These are phyloP conservation scores for Penicillium verhagenii DNA, from an alignment of 495 filamentous ascomycete genomes.

Conservation along the genomic window DNA sequence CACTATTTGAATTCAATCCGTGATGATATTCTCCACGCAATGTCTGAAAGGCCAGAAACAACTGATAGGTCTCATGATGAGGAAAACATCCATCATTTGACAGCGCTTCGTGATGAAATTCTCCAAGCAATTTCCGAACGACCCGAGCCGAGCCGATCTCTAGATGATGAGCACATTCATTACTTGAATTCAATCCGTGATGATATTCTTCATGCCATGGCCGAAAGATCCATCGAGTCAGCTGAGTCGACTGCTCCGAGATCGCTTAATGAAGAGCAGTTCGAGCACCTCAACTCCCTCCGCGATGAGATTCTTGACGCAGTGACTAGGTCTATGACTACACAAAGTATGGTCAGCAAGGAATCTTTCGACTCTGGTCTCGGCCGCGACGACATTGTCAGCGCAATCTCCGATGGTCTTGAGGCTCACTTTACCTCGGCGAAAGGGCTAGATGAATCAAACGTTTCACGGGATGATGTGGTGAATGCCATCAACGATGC, in stretches of 20 bases:
- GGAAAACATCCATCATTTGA: slow-evolving; percentile 1
- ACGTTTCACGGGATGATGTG: slow-evolving; percentile 49
- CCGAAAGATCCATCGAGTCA: slow-evolving; percentile 2
- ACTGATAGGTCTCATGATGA: slow-evolving; percentile 14
- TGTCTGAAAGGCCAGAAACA: slow-evolving; percentile 5
- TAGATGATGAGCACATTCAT: slow-evolving; percentile 20
- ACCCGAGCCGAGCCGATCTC: slow-evolving; percentile 27
- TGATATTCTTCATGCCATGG: slow-evolving; percentile 40
- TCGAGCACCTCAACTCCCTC: slow-evolving; percentile 30
- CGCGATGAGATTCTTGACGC: slow-evolving; percentile 44
- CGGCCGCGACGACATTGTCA: slow-evolving; percentile 46
- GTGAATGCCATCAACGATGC: slow-evolving; percentile 57
- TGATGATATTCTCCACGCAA: slow-evolving; percentile 45
- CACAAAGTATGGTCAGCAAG: slow-evolving; percentile 47
- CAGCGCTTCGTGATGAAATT: slow-evolving; percentile 27
- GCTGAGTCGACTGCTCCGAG: slow-evolving; percentile 52
- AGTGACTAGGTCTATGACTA: slow-evolving; percentile 35
- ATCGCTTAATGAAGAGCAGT: slow-evolving; percentile 17
- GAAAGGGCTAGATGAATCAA: slow-evolving; percentile 36
- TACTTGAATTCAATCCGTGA: slow-evolving; percentile 37
- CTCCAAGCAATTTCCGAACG: slow-evolving; percentile 44
- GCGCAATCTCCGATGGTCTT: slow-evolving; percentile 42
- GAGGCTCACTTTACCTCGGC: slow-evolving; percentile 40
- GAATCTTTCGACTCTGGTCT: slow-evolving; percentile 49
- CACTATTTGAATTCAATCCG: slow-evolving; percentile 20